Evolutionary conservation across 129 eudicot genomes (phyloP).

Genomic region (Flaveria bidentis): DNA sequence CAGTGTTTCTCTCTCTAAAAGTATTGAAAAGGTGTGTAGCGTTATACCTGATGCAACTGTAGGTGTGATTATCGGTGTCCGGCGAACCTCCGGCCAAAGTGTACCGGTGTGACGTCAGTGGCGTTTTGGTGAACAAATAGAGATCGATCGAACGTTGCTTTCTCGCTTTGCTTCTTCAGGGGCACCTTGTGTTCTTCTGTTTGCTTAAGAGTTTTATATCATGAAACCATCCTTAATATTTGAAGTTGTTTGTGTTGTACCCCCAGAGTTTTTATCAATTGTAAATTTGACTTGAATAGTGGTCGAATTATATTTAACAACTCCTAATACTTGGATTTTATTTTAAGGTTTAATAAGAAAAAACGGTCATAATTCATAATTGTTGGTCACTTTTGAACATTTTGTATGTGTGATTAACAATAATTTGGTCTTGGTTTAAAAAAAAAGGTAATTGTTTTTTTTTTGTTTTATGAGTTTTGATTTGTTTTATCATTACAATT

Average conservation of each 20-base stretch:
- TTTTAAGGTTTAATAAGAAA: no score
- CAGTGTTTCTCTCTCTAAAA: slow-evolving; percentile 26
- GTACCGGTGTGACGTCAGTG: slow-evolving; percentile 16
- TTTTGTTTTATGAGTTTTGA: no score
- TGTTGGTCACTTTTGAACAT: no score
- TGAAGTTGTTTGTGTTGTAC: not conserved
- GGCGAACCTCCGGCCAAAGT: slow-evolving; percentile 12
- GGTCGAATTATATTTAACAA: not conserved
- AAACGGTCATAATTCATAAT: no score
- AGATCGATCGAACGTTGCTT: slow-evolving; percentile 47
- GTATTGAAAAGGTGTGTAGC: not conserved
- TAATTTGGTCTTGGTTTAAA: no score
- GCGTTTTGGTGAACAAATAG: slow-evolving; percentile 29
- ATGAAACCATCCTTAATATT: not conserved
- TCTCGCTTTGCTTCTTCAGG: slow-evolving; percentile 44
- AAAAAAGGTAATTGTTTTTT: no score
- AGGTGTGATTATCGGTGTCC: not conserved
- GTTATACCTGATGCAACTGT: slow-evolving; percentile 25
- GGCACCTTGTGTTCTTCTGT: slow-evolving; percentile 27
- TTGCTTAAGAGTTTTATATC: not conserved
- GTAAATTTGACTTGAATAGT: not conserved
- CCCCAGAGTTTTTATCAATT: not conserved
- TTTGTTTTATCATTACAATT: no score
- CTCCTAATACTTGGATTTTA: no score
- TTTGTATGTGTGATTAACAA: no score